Evolutionary conservation across 1,284 basidiomycete genomes (phyloP), one percentile per base, ranked within the genome.

Genomic region (Takashimella koratensis): DNA sequence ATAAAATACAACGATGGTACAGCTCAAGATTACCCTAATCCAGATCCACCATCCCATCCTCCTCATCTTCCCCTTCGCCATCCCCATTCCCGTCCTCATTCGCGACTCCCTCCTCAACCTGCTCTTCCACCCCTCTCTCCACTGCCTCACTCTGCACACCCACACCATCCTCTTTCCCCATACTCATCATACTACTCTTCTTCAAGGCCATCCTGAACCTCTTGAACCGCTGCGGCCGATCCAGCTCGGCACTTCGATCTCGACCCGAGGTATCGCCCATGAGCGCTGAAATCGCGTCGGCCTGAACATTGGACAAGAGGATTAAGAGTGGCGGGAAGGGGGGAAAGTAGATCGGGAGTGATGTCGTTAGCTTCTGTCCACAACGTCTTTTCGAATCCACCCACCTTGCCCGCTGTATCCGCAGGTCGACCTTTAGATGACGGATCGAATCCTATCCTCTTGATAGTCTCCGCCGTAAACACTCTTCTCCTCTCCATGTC

Each of bases 391-490:
- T 21, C 42, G 19, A 26, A 47, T 8, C 4, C 10, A 61, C 66
- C 60, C 51, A 70, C 67, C 36, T 64, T 50, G 53, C 62, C 60
- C 11, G 51, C 52, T 4, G 53, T 47, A 44, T 63, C 51, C 19
- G 57, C 52, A 12, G 43, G 43, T 5, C 61, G 55, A 5, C 45
- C 24, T 24, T 55, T 49, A 2, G 65, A 52, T 2, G 67, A 64
- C 1, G 75, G 75, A 60, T 77, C 73, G 53, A 73, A 76, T 3
- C 76, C 75, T 19, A 76, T 73, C 36, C 48, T 51, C 60, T 67
- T 66, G 53, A 76, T 69, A 1, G 69, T 68, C 26, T 62, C 62
- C 2, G 71, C 69, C 12, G 62, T 57, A 56, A 76, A 76, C 4
- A 68, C 67, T 40, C 65, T 61, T 52, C 67, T 71, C 53, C 59